Base-by-base conservation (phyloP, 164 flowering plant species). In the Malania oleifera region DNA sequence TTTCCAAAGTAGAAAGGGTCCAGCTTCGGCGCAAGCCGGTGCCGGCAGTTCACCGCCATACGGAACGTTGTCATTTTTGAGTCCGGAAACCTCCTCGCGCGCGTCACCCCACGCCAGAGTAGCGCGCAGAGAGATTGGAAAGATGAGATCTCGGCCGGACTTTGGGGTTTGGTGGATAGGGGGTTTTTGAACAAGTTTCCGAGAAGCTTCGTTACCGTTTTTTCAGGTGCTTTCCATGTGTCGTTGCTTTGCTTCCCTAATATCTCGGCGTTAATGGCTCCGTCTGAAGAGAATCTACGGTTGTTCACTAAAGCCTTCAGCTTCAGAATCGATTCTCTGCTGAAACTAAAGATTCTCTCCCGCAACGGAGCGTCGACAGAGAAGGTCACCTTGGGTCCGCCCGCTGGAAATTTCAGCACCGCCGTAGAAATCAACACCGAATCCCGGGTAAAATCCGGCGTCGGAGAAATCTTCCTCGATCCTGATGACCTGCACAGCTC, bases 261-360 rank as follows among this genome's bases (percentile, higher is more conserved):
- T 7, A 73, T 6, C 37, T 78, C 82, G 26, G 43, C 54, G 51
- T 51, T 48, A 12, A 24, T 8, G 12, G 18, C 52, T 7, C 37
- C 60, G 56, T 23, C 43, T 3, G 20, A n/a, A 7, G 3, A 13
- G 48, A 46, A 34, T 39, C 58, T 60, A 46, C 23, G 41, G 31
- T 60, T 50, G 53, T 82, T 82, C 0, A 57, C 71, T 37, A 40
- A 72, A 2, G 64, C 35, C 62, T 85, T 85, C 38, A 85, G 73
- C 52, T 61, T 68, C 57, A 59, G 34, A 54, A 85, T 82, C 4
- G 83, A 41, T 34, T 82, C 83, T 15, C 84, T 61, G 57, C 73
- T 74, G 74, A 85, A 85, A 31, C 80, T 73, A 44, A 81, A 82
- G 39, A 85, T 81, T 47, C 88, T 72, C 72, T 85, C 86, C 4